Percentiles rank a stretch among this genome's conserved stretches.
These are phyloP conservation scores for Thermomucor indicae-seudaticae DNA, from an alignment of 371 early-diverging fungal genomes.

Conservation along the genomic window DNA sequence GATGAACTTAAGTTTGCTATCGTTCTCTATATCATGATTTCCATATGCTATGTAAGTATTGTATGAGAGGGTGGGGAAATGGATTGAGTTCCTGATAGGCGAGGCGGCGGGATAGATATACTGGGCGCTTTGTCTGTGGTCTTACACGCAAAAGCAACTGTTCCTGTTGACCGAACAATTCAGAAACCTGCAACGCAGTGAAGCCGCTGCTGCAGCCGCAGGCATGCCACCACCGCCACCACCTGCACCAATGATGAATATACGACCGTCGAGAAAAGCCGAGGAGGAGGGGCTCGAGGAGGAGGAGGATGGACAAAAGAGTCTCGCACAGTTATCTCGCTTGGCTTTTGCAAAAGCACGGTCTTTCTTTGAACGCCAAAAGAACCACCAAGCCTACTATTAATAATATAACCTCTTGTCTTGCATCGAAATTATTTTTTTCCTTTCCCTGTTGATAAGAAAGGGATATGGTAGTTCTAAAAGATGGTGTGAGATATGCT, in stretches of 20 bases:
- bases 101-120: slow-evolving; percentile 10
- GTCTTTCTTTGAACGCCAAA: neutral
- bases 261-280: slow-evolving; percentile 3
- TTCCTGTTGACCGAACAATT: neutral
- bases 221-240: slow-evolving; percentile 8
- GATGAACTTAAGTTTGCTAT: slow-evolving; percentile 27
- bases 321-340: slow-evolving; percentile 16
- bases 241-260: slow-evolving; percentile 14
- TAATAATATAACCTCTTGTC: neutral
- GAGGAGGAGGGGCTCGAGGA: neutral
- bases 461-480: slow-evolving; percentile 15
- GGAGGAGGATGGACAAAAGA: slow-evolving; percentile 16
- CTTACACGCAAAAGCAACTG: slow-evolving; percentile 18
- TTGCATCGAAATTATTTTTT: slow-evolving; percentile 1
- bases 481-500: slow-evolving; percentile 22
- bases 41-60: slow-evolving; percentile 21
- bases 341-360: neutral
- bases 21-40: slow-evolving; percentile 14
- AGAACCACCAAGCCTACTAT: neutral
- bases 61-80: neutral
- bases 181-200: neutral
- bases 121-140: slow-evolving; percentile 23
- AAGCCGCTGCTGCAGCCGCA: slow-evolving; percentile 3
- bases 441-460: too few species aligned
- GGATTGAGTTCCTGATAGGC: neutral